Percentiles rank a stretch among this genome's conserved stretches.
Conservation (phyloP, 352 stramenopile species). For the Phytophthora ohioensis region DNA sequence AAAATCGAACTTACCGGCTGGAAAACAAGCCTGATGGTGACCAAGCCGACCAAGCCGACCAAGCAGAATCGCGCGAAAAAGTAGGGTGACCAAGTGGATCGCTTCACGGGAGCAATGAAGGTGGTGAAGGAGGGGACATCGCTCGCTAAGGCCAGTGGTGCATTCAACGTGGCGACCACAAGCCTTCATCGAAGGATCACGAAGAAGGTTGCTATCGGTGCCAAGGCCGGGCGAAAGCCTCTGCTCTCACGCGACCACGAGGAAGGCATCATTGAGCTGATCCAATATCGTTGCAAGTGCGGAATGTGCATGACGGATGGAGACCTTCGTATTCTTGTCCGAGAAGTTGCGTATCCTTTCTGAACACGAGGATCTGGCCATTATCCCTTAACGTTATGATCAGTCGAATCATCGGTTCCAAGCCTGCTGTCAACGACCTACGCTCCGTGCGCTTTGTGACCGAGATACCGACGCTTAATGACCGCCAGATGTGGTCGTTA, state of each 20-base stretch:
- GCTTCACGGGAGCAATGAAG: not conserved
- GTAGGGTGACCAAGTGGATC: not conserved
- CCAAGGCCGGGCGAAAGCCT: not conserved
- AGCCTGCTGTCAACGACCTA: too few relatives aligned
- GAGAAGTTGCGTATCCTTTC: too few relatives aligned
- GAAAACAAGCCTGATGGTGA: not conserved
- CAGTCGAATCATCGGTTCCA: too few relatives aligned
- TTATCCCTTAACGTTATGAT: too few relatives aligned
- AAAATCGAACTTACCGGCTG: not conserved
- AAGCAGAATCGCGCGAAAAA: not conserved
- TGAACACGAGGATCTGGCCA: too few relatives aligned
- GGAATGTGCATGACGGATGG: too few relatives aligned
- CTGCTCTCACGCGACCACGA: not conserved
- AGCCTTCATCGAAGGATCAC: not conserved
- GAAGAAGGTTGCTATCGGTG: not conserved
- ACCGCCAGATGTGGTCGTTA: too few relatives aligned
- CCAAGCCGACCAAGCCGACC: not conserved
- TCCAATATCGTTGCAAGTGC: too few relatives aligned
- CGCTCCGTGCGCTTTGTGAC: too few relatives aligned
- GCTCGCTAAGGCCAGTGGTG: not conserved
- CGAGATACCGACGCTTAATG: too few relatives aligned
- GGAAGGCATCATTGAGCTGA: not conserved
- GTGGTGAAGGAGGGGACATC: not conserved
- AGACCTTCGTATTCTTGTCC: too few relatives aligned
- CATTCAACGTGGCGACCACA: not conserved